These are phyloP conservation scores for Poa annua DNA, from an alignment of 176 grass and related monocot genomes.

Conservation along the genomic window DNA sequence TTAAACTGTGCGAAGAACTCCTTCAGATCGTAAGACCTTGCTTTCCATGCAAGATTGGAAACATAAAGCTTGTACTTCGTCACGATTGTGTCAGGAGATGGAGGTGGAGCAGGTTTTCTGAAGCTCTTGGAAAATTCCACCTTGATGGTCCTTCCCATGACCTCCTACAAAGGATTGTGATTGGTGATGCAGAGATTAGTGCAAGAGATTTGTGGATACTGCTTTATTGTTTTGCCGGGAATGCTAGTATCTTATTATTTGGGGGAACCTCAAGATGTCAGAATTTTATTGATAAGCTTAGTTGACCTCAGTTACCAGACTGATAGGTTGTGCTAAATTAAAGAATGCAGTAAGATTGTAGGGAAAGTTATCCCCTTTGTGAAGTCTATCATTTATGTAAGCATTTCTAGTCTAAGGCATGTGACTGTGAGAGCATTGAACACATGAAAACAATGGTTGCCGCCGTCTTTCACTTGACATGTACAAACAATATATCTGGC, in stretches of 20 bases:
- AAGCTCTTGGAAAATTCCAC: constrained; percentile 87
- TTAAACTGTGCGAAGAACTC: constrained; percentile 73
- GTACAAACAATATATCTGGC: not conserved
- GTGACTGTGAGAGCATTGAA: not conserved
- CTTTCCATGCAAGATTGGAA: constrained; percentile 97
- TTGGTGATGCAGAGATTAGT: constrained; percentile 26
- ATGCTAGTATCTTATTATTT: not conserved
- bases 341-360: not conserved
- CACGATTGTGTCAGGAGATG: constrained; percentile 48
- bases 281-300: constrained; percentile 3
- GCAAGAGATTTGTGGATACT: constrained; percentile 8
- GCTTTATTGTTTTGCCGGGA: not conserved
- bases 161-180: constrained; percentile 53
- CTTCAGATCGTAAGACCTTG: constrained; percentile 63
- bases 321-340: not conserved
- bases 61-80: constrained; percentile 72
- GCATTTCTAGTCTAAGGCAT: constrained; percentile 15
- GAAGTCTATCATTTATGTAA: not conserved
- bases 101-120: constrained; percentile 63
- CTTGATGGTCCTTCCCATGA: constrained; percentile 71
- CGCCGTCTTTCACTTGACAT: not conserved
- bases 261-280: not conserved
- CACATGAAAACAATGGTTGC: not conserved
- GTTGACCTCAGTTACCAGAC: not conserved
- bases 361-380: not conserved